phyloP scores from a whole-genome alignment of 495 filamentous ascomycete genomes.

The Talaromyces trachyspermus region DNA sequence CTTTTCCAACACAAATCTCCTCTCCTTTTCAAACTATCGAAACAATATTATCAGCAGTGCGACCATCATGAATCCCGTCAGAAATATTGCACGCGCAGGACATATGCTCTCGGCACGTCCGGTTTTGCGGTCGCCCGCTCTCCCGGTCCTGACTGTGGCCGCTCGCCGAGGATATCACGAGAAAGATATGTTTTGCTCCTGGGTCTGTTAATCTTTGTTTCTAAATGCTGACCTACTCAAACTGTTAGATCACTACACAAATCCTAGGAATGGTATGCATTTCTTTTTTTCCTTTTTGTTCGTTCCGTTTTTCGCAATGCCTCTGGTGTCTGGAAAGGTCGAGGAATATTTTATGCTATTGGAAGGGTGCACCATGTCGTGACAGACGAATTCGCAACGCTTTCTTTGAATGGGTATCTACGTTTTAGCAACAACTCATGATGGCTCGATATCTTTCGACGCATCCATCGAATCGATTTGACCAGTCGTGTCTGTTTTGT shows the following conservation, averaged over 20 bases:
- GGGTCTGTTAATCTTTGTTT: constrained; percentile 18
- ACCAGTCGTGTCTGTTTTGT: too few species aligned
- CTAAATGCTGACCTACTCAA: constrained; percentile 25
- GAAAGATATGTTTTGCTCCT: constrained; percentile 48
- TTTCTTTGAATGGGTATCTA: too few species aligned
- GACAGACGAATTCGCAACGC: too few species aligned
- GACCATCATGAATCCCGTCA: constrained; percentile 8
- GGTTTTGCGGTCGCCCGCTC: constrained; percentile 5
- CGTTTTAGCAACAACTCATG: too few species aligned
- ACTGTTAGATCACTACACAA: constrained; percentile 90
- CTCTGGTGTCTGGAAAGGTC: too few species aligned
- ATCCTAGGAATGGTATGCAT: constrained; percentile 60
- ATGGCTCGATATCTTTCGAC: too few species aligned
- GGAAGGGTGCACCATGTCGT: too few species aligned
- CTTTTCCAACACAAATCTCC: too few species aligned
- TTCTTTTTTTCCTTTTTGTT: neutral
- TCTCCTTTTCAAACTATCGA: neutral
- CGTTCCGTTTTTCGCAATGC: neutral
- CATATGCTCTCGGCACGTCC: constrained; percentile 5
- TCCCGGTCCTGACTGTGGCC: neutral
- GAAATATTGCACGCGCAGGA: constrained; percentile 2
- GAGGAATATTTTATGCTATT: too few species aligned
- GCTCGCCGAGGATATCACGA: constrained; percentile 48
- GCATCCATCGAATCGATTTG: too few species aligned
- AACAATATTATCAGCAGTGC: neutral